Conservation (phyloP, 2,329 filamentous ascomycete species). For the Penicillium italicum region DNA sequence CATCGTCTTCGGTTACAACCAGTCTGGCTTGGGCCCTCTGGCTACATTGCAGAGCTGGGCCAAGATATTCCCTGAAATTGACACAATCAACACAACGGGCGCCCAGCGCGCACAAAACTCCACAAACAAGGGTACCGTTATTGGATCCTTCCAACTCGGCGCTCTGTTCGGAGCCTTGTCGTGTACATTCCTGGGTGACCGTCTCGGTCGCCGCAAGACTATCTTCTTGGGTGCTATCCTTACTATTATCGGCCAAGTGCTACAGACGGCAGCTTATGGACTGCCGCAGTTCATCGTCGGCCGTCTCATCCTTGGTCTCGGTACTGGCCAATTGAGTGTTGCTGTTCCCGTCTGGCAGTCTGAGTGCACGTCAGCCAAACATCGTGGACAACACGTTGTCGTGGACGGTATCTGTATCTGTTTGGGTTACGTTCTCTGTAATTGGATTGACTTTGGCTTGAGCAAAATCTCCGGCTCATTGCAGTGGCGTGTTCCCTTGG, state of each 20-base stretch:
- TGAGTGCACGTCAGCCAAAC: slow-evolving; percentile 48
- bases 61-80: slow-evolving; percentile 27
- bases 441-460: slow-evolving; percentile 34
- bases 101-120: slow-evolving; percentile 19
- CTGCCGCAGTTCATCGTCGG: slow-evolving; percentile 50
- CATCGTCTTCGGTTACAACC: slow-evolving; percentile 25
- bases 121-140: slow-evolving; percentile 25
- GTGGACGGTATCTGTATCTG: slow-evolving; percentile 48
- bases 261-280: slow-evolving; percentile 45
- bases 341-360: slow-evolving; percentile 51
- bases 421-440: slow-evolving; percentile 22
- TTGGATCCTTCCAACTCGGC: slow-evolving; percentile 21
- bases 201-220: slow-evolving; percentile 46
- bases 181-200: slow-evolving; percentile 38
- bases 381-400: slow-evolving; percentile 49
- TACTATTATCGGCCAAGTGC: slow-evolving; percentile 45
- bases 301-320: slow-evolving; percentile 49
- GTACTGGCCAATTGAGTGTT: slow-evolving; percentile 48
- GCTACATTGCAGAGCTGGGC: slow-evolving; percentile 21
- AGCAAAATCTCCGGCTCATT: slow-evolving; percentile 16
- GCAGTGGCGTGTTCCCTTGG: slow-evolving; percentile 25
- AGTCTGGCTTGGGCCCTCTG: slow-evolving; percentile 21
- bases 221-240: slow-evolving; percentile 45
- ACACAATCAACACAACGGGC: slow-evolving; percentile 41
- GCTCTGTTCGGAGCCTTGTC: slow-evolving; percentile 17